Base-by-base conservation (phyloP, 441 rosid species). In the Bruguiera hainesii region DNA sequence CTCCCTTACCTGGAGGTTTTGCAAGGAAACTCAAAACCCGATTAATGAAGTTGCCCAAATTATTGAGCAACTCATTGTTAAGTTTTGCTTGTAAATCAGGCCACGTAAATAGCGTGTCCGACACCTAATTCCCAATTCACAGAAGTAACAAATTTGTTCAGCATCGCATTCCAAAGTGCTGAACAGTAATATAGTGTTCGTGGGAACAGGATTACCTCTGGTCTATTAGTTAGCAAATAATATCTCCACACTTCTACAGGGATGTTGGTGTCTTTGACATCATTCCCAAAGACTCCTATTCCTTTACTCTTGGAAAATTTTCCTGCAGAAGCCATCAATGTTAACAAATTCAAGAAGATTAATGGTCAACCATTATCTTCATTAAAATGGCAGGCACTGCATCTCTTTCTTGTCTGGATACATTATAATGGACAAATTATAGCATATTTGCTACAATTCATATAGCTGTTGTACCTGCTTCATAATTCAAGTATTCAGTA, bases 171-270 rank as follows among this genome's bases (percentile, higher is more conserved):
- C 65, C 26, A 0, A 50, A 25, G 33, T 25, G 6, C 28, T 57
- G 56, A 73, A 69, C 6, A 58, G 52, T 50, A 59, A 67, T 42
- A 68, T 26, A 50, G 37, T 31, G 56, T 61, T 9, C 29, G 5
- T 52, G 63, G 26, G 56, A 70, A 49, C 60, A 71, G 60, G 59
- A 53, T 73, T 85, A 88, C 98, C 98, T 91, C 96, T n/a, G 96
- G 98, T 76, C 96, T 82, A 75, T 89, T 92, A 68, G 85, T 88
- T 67, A 92, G 80, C 75, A 92, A 79, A 80, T 92, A 89, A 83
- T 92, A 92, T 85, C 98, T 84, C 96, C 96, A 92, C 31, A 88
- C 98, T 89, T 92, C 96, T 3, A 76, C 91, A 48, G 98, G 98
- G 65, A 92, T 85, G 69, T 79, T 75, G 52, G 98, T 88, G 79